A percentile compares a stretch with the other conserved stretches of the same genome.
Evolutionary conservation across 78 protist genomes (phyloP).

Genomic region (Dictyostelium brefeldianum): DNA sequence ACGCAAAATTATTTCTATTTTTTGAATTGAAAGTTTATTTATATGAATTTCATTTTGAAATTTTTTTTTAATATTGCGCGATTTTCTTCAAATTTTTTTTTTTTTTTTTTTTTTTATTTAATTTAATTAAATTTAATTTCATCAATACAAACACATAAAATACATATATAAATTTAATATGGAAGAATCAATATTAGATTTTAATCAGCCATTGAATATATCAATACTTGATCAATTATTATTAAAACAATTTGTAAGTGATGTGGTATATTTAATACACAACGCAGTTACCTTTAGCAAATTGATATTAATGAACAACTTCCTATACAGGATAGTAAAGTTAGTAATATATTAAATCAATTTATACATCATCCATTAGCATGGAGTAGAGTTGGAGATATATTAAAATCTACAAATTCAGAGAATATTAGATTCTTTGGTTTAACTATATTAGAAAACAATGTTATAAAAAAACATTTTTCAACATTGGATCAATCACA

Average conservation of each 20-base stretch:
- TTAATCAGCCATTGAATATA: neutral
- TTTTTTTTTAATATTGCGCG: too few relatives aligned
- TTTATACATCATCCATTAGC: slow-evolving; percentile 34
- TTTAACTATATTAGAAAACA: slow-evolving; percentile 34
- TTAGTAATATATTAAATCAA: slow-evolving; percentile 23
- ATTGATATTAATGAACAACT: too few relatives aligned
- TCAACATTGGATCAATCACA: neutral
- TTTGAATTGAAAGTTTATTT: too few relatives aligned
- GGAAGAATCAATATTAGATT: slow-evolving; percentile 2
- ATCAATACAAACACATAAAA: too few relatives aligned
- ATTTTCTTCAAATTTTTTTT: too few relatives aligned
- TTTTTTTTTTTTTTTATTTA: too few relatives aligned
- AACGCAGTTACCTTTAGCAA: too few relatives aligned
- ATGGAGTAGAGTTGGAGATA: slow-evolving; percentile 9
- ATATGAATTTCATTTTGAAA: too few relatives aligned
- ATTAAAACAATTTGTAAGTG: slow-evolving; percentile 5
- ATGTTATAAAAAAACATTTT: slow-evolving; percentile 37
- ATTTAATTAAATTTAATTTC: too few relatives aligned
- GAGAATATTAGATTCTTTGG: slow-evolving; percentile 44
- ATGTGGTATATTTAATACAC: too few relatives aligned
- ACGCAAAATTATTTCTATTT: too few relatives aligned
- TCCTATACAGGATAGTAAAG: slow-evolving; percentile 45
- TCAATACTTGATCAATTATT: neutral
- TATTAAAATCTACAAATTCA: neutral
- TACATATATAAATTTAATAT: neutral